Evolutionary conservation across 2,329 filamentous ascomycete genomes (phyloP).

Genomic region (Leptographium procerum): DNA sequence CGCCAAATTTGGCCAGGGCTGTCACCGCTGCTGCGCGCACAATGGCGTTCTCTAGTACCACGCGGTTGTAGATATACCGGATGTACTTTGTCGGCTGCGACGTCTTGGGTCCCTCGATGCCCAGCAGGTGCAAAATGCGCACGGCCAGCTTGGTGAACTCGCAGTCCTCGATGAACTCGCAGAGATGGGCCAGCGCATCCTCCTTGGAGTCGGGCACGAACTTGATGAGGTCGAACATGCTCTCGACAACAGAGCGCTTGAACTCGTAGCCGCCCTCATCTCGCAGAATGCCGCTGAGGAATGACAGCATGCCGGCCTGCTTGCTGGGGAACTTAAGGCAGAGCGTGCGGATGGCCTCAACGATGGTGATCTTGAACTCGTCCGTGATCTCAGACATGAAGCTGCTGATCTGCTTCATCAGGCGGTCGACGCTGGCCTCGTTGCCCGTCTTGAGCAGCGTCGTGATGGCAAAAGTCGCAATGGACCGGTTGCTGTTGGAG

Average conservation of each 20-base stretch:
- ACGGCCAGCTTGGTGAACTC: constrained; percentile 98
- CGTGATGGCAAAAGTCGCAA: constrained; percentile 96
- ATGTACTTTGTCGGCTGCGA: constrained; percentile 97
- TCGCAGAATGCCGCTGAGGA: constrained; percentile 90
- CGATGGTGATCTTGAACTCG: constrained; percentile 99
- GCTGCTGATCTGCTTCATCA: constrained; percentile 97
- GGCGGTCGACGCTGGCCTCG: constrained; percentile 86
- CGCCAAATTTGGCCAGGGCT: constrained; percentile 91
- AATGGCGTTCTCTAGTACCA: constrained; percentile 93
- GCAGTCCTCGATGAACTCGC: constrained; percentile 98
- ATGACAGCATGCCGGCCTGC: constrained; percentile 93
- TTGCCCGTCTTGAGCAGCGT: constrained; percentile 97
- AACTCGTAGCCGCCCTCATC: constrained; percentile 98
- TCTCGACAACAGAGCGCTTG: constrained; percentile 94
- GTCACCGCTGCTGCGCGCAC: constrained; percentile 92
- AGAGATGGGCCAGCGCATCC: constrained; percentile 81
- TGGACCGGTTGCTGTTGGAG: constrained; percentile 91
- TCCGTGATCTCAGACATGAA: constrained; percentile 99
- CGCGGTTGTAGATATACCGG: constrained; percentile 97
- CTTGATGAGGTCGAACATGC: constrained; percentile 98
- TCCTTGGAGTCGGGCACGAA: constrained; percentile 84
- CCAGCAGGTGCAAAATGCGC: constrained; percentile 85
- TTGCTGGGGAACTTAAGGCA: constrained; percentile 98
- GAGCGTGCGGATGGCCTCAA: constrained; percentile 91
- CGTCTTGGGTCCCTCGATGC: constrained; percentile 89